Evolutionary conservation across 2,329 filamentous ascomycete genomes (phyloP).

Genomic region (Keithomyces neogunnii): DNA sequence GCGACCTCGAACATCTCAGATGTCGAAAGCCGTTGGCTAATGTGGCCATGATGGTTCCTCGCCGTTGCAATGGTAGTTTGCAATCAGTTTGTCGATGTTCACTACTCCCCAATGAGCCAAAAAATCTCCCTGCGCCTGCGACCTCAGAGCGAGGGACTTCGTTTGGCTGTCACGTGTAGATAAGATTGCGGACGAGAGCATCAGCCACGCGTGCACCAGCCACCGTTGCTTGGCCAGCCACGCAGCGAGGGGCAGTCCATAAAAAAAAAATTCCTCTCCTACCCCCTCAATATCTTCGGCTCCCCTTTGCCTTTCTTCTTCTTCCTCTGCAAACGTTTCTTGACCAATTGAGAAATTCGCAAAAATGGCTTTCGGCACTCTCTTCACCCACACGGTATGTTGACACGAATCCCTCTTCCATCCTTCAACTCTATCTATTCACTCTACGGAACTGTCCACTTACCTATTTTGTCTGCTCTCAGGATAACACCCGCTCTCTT

Average conservation of each 20-base stretch:
- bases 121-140: background rate
- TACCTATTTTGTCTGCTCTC: slow-evolving; percentile 11
- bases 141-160: background rate
- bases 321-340: slow-evolving; percentile 11
- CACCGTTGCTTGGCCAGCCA: slow-evolving; percentile 13
- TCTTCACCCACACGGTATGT: slow-evolving; percentile 77
- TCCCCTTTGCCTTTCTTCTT: slow-evolving; percentile 2
- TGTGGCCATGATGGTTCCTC: slow-evolving; percentile 24
- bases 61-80: background rate
- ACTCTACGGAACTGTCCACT: background rate
- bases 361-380: slow-evolving; percentile 95
- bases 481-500: slow-evolving; percentile 87
- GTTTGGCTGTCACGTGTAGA: slow-evolving; percentile 13
- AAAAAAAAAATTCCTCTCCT: slow-evolving; percentile 26
- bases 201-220: slow-evolving; percentile 10
- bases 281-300: background rate
- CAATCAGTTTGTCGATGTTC: background rate
- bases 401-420: slow-evolving; percentile 9
- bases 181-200: slow-evolving; percentile 6
- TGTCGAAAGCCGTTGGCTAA: slow-evolving; percentile 26
- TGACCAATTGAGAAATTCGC: slow-evolving; percentile 19
- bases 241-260: slow-evolving; percentile 25
- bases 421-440: background rate
- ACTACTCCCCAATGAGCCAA: background rate
- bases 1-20: slow-evolving; percentile 24